Evolutionary conservation across 768 basidiomycete genomes (phyloP).

Genomic region (Suillus clintonianus): DNA sequence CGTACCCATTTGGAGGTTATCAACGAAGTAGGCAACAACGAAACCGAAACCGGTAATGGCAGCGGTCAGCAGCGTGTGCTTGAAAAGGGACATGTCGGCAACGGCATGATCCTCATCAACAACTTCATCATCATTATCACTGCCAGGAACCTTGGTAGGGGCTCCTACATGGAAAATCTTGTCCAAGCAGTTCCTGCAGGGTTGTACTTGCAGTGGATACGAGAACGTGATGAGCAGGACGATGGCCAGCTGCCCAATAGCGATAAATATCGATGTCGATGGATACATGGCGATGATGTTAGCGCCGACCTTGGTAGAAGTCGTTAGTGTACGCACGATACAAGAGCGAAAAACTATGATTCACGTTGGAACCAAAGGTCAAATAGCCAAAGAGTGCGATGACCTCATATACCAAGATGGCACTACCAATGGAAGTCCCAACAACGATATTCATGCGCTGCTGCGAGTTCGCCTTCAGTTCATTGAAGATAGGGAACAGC

Average conservation of each 20-base stretch:
- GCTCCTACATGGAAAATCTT: conserved; percentile 71
- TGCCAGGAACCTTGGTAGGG: conserved; percentile 30
- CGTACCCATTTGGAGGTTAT: conserved; percentile 76
- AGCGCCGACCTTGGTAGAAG: conserved; percentile 62
- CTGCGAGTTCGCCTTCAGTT: conserved; percentile 81
- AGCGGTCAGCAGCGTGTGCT: conserved; percentile 70
- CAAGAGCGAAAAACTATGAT: conserved; percentile 15
- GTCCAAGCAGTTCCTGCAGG: conserved; percentile 89
- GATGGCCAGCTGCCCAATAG: conserved; percentile 91
- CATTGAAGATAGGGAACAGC: conserved; percentile 95
- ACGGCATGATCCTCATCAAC: conserved; percentile 49
- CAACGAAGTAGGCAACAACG: conserved; percentile 74
- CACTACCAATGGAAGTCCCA: conserved; percentile 81
- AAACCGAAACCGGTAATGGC: conserved; percentile 68
- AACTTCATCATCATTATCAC: conserved; percentile 49
- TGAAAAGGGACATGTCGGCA: conserved; percentile 64
- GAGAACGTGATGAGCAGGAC: conserved; percentile 88
- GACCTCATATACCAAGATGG: conserved; percentile 82
- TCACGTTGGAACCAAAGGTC: conserved; percentile 86
- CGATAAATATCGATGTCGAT: conserved; percentile 87
- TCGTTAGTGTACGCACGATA: conserved; percentile 5
- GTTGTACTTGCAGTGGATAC: conserved; percentile 93
- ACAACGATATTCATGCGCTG: conserved; percentile 85
- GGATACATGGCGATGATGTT: conserved; percentile 97
- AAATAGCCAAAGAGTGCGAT: conserved; percentile 90